Base-by-base conservation (phyloP, 2,329 filamentous ascomycete genomes). In the Fusarium brevicatenulatum region DNA sequence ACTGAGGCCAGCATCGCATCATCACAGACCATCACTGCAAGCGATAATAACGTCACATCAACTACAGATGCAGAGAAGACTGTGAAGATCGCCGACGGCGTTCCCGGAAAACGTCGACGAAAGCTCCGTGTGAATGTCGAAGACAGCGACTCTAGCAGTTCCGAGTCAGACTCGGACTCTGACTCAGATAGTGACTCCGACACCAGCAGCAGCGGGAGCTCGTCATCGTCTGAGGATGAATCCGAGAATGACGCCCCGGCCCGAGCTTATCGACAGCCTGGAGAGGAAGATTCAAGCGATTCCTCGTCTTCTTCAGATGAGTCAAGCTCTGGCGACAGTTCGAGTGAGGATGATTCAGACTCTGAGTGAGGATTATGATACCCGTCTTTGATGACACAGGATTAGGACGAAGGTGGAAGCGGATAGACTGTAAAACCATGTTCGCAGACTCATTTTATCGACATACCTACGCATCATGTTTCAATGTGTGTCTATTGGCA, bases 111-210 rank as follows among this genome's bases (percentile, higher is more conserved):
- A 81, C 83, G 86, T 61, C 82, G 83, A 66, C 81, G 87, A 66
- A 91, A 91, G 78, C 80, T 84, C 59, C 84, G 88, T n/a, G 83
- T 83, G 16, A 83, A 82, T 58, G 78, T 83, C 23, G 84, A 86
- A 34, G 84, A 85, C 65, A 83, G 71, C 58, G 76, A 77, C 32
- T 80, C 83, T 72, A 83, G 81, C 80, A 82, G 80, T 47, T 73
- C 69, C 4, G 82, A 82, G 9, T 82, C 81, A 12, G 80, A 81
- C 19, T 77, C 75, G 19, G 77, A 79, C 34, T 79, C 79, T 9
- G 82, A 82, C 10, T 81, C 81, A 6, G 81, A 81, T 13, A 74
- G 71, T 32, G 78, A 78, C 42, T 80, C 79, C 9, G 78, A 78
- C 34, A 78, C 76, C 32, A 82, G 80, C 76, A 81, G 80, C 73